Evolutionary conservation across 345 rosid species (phyloP).

Genomic region (Capsella bursapastoris): DNA sequence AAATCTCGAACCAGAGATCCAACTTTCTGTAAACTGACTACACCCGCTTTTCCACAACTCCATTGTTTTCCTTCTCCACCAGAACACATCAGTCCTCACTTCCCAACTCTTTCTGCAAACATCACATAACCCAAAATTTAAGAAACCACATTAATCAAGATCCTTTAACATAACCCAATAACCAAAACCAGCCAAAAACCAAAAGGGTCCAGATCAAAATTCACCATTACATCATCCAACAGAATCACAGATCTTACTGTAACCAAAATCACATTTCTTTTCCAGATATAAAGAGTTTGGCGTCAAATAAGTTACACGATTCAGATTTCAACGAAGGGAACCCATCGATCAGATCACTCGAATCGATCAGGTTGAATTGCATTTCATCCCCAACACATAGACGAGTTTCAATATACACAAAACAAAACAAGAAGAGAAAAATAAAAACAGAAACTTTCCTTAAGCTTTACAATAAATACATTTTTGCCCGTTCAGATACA

Average conservation of each 20-base stretch:
- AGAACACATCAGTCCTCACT: slow-evolving; percentile 64
- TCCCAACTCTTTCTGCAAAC: slow-evolving; percentile 40
- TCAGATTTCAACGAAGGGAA: slow-evolving; percentile 6
- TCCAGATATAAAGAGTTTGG: slow-evolving; percentile 4
- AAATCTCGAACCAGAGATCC: slow-evolving; percentile 77
- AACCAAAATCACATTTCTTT: background rate
- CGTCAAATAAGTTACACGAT: slow-evolving; percentile 15
- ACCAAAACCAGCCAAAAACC: slow-evolving; percentile 3
- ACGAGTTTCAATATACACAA: background rate
- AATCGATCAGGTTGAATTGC: slow-evolving; percentile 10
- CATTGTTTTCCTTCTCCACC: slow-evolving; percentile 65
- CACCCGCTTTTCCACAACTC: slow-evolving; percentile 65
- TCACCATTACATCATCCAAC: background rate
- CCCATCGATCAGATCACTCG: slow-evolving; percentile 39
- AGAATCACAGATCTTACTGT: slow-evolving; percentile 28
- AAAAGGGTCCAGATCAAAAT: slow-evolving; percentile 25
- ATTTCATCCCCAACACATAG: background rate
- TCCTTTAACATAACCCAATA: slow-evolving; percentile 8
- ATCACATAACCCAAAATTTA: slow-evolving; percentile 24
- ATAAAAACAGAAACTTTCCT: slow-evolving; percentile 22
- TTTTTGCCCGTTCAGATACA: slow-evolving; percentile 18
- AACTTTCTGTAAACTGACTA: slow-evolving; percentile 72
- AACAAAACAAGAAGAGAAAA: background rate
- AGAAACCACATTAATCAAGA: slow-evolving; percentile 1
- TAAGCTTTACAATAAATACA: background rate